phyloP scores from a whole-genome alignment of 2,329 filamentous ascomycete genomes.

The Colletotrichum spaethianum region DNA sequence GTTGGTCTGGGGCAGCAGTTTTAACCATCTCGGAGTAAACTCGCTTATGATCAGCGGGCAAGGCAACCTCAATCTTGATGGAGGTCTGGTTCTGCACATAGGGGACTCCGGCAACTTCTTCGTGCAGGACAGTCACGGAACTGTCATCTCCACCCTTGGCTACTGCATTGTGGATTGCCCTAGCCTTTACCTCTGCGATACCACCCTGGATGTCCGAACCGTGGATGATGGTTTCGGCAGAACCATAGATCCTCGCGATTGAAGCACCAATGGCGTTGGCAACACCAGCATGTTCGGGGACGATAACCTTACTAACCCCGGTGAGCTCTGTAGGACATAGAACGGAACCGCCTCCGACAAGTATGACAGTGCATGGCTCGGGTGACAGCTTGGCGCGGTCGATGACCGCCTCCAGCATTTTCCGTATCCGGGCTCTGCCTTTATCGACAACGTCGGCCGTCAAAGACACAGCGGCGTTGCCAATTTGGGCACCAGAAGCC shows the following conservation, averaged over 20 bases:
- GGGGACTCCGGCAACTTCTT: slow-evolving; percentile 44
- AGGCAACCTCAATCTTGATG: slow-evolving; percentile 44
- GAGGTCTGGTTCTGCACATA: slow-evolving; percentile 45
- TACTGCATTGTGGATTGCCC: slow-evolving; percentile 41
- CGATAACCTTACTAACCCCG: slow-evolving; percentile 42
- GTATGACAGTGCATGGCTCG: slow-evolving; percentile 43
- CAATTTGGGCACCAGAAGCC: slow-evolving; percentile 18
- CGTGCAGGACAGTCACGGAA: slow-evolving; percentile 42
- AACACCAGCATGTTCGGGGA: slow-evolving; percentile 43
- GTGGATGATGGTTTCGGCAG: slow-evolving; percentile 43
- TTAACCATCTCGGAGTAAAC: slow-evolving; percentile 37
- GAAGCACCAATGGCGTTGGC: slow-evolving; percentile 46
- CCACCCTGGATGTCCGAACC: slow-evolving; percentile 39
- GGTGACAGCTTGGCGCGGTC: slow-evolving; percentile 45
- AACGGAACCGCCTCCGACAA: slow-evolving; percentile 45
- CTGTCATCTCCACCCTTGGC: slow-evolving; percentile 42
- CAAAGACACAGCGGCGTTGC: slow-evolving; percentile 18
- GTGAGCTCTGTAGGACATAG: slow-evolving; percentile 42
- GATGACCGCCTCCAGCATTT: slow-evolving; percentile 43
- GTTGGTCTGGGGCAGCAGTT: slow-evolving; percentile 18
- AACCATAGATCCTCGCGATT: slow-evolving; percentile 44
- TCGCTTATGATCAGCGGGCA: slow-evolving; percentile 41
- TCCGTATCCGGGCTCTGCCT: slow-evolving; percentile 33
- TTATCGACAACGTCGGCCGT: slow-evolving; percentile 11
- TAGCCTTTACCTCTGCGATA: slow-evolving; percentile 38